Evolutionary conservation across 2,329 filamentous ascomycete genomes (phyloP).

Genomic region (Westerdykella sp.): DNA sequence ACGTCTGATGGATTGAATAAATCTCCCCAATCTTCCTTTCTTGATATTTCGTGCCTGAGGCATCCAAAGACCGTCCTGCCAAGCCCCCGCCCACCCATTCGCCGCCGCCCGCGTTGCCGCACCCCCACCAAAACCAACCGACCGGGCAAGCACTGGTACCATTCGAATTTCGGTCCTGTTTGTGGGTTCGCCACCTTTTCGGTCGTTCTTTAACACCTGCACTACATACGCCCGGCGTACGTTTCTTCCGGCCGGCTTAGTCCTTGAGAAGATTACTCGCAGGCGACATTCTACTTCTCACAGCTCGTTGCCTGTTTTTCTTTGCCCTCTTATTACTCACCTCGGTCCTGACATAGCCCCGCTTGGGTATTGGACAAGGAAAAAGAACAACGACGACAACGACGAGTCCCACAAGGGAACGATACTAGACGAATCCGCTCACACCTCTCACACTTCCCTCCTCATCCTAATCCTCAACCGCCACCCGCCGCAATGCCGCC

Average conservation of each 20-base stretch:
- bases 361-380: not conserved
- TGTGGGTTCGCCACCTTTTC: not conserved
- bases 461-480: slow-evolving; percentile 1
- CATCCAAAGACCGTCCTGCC: too few species aligned
- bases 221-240: not conserved
- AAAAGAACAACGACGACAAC: too few species aligned
- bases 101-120: too few species aligned
- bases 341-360: not conserved
- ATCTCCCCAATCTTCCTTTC: too few species aligned
- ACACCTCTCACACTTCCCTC: not conserved
- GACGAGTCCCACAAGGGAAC: too few species aligned
- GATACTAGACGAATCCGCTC: not conserved
- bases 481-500: slow-evolving; percentile 63
- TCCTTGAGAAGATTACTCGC: not conserved
- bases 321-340: not conserved
- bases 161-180: not conserved
- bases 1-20: too few species aligned
- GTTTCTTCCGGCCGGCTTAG: not conserved
- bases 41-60: too few species aligned
- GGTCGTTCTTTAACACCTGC: not conserved
- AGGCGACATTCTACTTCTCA: not conserved
- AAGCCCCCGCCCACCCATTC: too few species aligned
- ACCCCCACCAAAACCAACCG: too few species aligned
- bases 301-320: not conserved
- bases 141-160: too few species aligned